phyloP scores from a whole-genome alignment of 768 basidiomycete genomes.

The Naganishia antarctica region DNA sequence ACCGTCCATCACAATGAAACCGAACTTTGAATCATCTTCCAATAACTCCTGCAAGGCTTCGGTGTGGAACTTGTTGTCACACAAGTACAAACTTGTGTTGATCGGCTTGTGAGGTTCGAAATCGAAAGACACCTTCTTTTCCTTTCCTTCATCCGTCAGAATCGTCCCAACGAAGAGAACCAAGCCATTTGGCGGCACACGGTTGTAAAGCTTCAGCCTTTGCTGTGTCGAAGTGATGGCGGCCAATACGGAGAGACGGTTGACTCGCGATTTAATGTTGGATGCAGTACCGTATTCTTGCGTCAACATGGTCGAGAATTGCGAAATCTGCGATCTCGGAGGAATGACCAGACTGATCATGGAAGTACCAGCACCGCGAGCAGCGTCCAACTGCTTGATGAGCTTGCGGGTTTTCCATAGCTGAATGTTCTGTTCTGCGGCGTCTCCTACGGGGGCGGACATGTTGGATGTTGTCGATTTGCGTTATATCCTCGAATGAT shows the following conservation, averaged over 20 bases:
- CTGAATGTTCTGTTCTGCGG: slow-evolving; percentile 81
- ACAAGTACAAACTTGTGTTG: slow-evolving; percentile 96
- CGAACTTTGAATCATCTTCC: slow-evolving; percentile 94
- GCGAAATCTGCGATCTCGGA: slow-evolving; percentile 89
- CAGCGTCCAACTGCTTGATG: slow-evolving; percentile 92
- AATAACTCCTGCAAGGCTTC: slow-evolving; percentile 93
- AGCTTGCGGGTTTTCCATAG: slow-evolving; percentile 91
- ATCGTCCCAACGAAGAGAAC: slow-evolving; percentile 98
- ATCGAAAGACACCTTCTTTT: slow-evolving; percentile 98
- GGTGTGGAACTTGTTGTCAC: slow-evolving; percentile 99
- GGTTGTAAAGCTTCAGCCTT: slow-evolving; percentile 89
- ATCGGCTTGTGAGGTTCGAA: slow-evolving; percentile 99
- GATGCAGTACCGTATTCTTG: slow-evolving; percentile 99
- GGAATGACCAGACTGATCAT: slow-evolving; percentile 99
- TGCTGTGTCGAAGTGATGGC: slow-evolving; percentile 99
- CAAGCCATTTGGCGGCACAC: slow-evolving; percentile 92
- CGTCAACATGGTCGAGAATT: slow-evolving; percentile 89
- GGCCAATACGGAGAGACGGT: slow-evolving; percentile 91
- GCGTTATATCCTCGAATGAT: not conserved
- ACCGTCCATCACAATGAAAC: slow-evolving; percentile 99
- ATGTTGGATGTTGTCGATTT: not conserved
- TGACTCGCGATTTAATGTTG: slow-evolving; percentile 98
- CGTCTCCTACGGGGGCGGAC: slow-evolving; percentile 29
- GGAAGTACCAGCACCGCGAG: slow-evolving; percentile 92
- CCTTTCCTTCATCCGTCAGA: slow-evolving; percentile 96